phyloP scores from a whole-genome alignment of 495 filamentous ascomycete genomes.

The Neurospora pannonica region DNA sequence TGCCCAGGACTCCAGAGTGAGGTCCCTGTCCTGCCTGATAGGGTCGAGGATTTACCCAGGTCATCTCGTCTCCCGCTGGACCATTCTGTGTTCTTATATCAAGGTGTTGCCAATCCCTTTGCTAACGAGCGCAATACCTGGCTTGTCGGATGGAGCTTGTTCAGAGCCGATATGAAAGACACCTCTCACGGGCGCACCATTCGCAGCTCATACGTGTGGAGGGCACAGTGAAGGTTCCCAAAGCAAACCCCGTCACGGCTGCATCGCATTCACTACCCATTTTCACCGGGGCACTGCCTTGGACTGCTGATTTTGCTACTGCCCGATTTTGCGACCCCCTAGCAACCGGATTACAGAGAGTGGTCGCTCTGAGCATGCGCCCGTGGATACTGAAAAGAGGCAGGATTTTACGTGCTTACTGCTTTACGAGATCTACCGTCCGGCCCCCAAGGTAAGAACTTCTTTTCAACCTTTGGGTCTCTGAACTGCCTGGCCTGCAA shows the following conservation, averaged over 20 bases:
- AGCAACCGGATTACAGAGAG: neutral
- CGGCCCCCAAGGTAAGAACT: neutral
- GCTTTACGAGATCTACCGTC: neutral
- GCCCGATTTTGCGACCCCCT: neutral
- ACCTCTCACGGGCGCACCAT: neutral
- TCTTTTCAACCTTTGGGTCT: neutral
- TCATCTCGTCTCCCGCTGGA: neutral
- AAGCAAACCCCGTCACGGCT: neutral
- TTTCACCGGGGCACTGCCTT: neutral
- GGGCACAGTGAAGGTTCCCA: neutral
- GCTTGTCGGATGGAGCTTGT: neutral
- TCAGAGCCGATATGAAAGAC: neutral
- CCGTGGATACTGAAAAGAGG: neutral
- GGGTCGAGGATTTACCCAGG: neutral
- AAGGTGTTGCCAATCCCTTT: neutral
- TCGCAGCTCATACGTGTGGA: neutral
- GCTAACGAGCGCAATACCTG: neutral
- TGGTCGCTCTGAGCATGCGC: neutral
- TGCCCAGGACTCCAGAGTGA: neutral
- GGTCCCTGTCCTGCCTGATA: neutral
- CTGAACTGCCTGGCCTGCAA: neutral
- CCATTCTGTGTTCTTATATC: neutral
- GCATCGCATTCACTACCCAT: neutral
- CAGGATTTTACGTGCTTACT: neutral
- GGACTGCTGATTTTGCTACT: neutral